Percentiles rank a stretch among this genome's conserved stretches.
Conservation (phyloP, 495 filamentous ascomycete genomes). For the Polyplosphaeria fusca region DNA sequence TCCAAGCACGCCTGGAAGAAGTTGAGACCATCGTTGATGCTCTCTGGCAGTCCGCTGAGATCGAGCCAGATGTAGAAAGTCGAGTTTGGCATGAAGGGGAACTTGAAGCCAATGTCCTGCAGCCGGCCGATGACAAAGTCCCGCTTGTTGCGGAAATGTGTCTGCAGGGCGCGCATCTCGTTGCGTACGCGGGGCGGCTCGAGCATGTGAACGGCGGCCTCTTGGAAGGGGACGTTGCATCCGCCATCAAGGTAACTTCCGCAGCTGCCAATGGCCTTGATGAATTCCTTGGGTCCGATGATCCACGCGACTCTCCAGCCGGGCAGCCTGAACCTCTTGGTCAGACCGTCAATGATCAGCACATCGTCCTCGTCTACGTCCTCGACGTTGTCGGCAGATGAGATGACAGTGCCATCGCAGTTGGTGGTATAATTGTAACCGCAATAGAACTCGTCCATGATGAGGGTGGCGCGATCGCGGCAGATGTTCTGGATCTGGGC, state of each 20-base stretch:
- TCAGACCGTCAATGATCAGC: slow-evolving; percentile 90
- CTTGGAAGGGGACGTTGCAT: slow-evolving; percentile 91
- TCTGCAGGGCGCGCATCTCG: slow-evolving; percentile 90
- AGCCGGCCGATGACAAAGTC: slow-evolving; percentile 82
- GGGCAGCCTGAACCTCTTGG: slow-evolving; percentile 93
- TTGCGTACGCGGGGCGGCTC: slow-evolving; percentile 70
- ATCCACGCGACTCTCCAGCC: slow-evolving; percentile 98
- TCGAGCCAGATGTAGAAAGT: slow-evolving; percentile 93
- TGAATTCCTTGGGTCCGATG: slow-evolving; percentile 91
- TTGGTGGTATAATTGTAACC: slow-evolving; percentile 74
- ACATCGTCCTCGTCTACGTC: slow-evolving; percentile 74
- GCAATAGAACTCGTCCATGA: slow-evolving; percentile 96
- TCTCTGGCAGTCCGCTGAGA: slow-evolving; percentile 61
- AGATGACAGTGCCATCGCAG: slow-evolving; percentile 86
- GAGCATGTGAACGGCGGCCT: slow-evolving; percentile 88
- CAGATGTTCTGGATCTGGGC: slow-evolving; percentile 88
- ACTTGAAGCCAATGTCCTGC: slow-evolving; percentile 74
- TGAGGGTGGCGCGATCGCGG: slow-evolving; percentile 81
- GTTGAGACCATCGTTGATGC: slow-evolving; percentile 86
- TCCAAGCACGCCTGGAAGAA: slow-evolving; percentile 92
- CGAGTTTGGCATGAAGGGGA: slow-evolving; percentile 70
- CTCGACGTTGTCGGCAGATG: slow-evolving; percentile 76
- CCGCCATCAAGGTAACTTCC: slow-evolving; percentile 96
- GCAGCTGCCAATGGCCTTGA: slow-evolving; percentile 87
- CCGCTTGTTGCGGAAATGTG: slow-evolving; percentile 82